phyloP scores from a whole-genome alignment of 495 filamentous ascomycete genomes.

The Aspergillus asperescens region DNA sequence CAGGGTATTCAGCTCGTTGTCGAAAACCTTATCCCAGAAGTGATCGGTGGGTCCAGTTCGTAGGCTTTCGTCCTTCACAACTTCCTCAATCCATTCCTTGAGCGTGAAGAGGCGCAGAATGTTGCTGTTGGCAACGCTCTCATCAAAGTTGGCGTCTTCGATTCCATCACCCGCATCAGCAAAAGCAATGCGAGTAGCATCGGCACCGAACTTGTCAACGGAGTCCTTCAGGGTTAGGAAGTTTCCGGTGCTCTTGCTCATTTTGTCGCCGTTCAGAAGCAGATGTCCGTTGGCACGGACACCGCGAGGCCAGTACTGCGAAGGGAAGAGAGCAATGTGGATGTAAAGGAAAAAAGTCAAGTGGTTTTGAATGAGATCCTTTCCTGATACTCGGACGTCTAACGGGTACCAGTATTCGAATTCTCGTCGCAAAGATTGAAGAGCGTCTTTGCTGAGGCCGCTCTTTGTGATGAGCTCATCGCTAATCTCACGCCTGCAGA shows the following conservation, averaged over 20 bases:
- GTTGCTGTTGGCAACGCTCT: constrained; percentile 84
- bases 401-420: constrained; percentile 98
- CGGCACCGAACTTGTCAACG: constrained; percentile 87
- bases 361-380: constrained; percentile 84
- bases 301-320: constrained; percentile 78
- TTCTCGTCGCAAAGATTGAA: constrained; percentile 76
- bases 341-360: constrained; percentile 96
- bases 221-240: constrained; percentile 88
- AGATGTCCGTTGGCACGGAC: constrained; percentile 89
- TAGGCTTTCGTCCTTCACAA: constrained; percentile 63
- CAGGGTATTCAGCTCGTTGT: constrained; percentile 88
- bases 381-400: constrained; percentile 77
- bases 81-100: constrained; percentile 89
- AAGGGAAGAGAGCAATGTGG: constrained; percentile 82
- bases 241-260: constrained; percentile 93
- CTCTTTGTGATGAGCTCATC: constrained; percentile 58
- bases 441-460: constrained; percentile 62
- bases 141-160: constrained; percentile 95
- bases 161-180: constrained; percentile 94
- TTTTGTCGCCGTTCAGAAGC: constrained; percentile 92
- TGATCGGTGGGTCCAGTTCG: constrained; percentile 66
- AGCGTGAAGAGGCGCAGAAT: constrained; percentile 82
- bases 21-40: constrained; percentile 85
- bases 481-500: constrained; percentile 60
- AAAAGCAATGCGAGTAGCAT: constrained; percentile 85